Evolutionary conservation across 2,329 filamentous ascomycete genomes (phyloP).

Genomic region (Aspergillus fumigatus): DNA sequence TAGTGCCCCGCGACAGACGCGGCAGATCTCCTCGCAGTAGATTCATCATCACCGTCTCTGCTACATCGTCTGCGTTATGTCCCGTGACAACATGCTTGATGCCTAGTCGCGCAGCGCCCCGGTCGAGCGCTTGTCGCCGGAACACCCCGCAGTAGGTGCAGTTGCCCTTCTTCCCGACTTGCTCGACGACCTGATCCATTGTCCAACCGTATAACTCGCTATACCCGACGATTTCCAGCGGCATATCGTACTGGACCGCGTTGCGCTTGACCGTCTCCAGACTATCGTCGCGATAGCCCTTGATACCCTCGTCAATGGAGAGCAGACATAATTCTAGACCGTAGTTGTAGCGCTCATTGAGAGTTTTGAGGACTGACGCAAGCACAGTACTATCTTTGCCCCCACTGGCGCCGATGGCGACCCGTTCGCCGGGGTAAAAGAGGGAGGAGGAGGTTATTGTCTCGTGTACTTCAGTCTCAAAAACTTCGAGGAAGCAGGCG

Average conservation of each 20-base stretch:
- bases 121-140: conserved; percentile 84
- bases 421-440: conserved; percentile 75
- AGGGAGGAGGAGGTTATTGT: conserved; percentile 80
- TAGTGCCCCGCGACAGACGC: conserved; percentile 80
- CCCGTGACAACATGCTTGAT: conserved; percentile 95
- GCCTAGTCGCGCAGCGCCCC: conserved; percentile 78
- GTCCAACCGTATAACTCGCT: conserved; percentile 96
- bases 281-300: conserved; percentile 92
- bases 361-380: conserved; percentile 86
- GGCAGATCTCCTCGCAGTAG: conserved; percentile 84
- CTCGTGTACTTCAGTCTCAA: conserved; percentile 90
- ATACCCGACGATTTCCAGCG: conserved; percentile 87
- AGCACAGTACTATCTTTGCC: conserved; percentile 97
- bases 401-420: conserved; percentile 93
- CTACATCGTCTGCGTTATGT: conserved; percentile 95
- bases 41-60: conserved; percentile 98
- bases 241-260: conserved; percentile 83
- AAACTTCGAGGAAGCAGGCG: conserved; percentile 76
- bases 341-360: conserved; percentile 87
- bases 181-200: conserved; percentile 97
- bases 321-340: conserved; percentile 79
- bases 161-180: conserved; percentile 96
- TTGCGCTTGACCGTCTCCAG: conserved; percentile 96
- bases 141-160: conserved; percentile 99
- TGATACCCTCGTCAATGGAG: conserved; percentile 95